Percentiles rank a stretch among this genome's conserved stretches.
Evolutionary conservation across 257 asterid species (phyloP).

Genomic region (Solanum pinnatisectum): DNA sequence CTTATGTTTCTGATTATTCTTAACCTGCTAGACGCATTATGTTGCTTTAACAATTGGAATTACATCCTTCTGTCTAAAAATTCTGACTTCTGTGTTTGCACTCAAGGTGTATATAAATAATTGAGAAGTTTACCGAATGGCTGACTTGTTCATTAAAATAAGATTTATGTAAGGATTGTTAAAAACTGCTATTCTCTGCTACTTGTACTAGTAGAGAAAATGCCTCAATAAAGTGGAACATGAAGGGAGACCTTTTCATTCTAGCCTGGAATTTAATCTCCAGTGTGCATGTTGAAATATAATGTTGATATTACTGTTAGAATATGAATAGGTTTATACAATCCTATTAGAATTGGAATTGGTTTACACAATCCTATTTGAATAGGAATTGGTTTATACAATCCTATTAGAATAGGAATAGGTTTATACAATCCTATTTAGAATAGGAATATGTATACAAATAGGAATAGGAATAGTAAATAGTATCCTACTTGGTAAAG

Average conservation of each 20-base stretch:
- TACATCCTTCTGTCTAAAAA: background rate
- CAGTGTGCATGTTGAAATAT: background rate
- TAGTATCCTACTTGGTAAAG: too few relatives aligned
- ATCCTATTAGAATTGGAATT: too few relatives aligned
- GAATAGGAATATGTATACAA: too few relatives aligned
- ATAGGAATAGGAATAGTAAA: too few relatives aligned
- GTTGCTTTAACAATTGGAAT: background rate
- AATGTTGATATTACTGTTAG: background rate
- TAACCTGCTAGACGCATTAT: background rate
- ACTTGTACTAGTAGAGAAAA: background rate
- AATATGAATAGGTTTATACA: too few relatives aligned
- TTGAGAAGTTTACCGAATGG: background rate
- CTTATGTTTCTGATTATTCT: background rate
- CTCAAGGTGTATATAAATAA: background rate
- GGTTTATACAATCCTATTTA: too few relatives aligned
- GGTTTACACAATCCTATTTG: too few relatives aligned
- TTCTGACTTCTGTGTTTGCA: background rate
- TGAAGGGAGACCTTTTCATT: background rate
- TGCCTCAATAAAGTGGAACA: background rate
- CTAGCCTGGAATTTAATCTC: background rate
- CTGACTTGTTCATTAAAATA: background rate
- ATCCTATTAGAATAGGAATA: too few relatives aligned
- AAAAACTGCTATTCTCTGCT: background rate
- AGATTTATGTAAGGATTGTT: background rate
- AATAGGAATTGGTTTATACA: too few relatives aligned